A percentile compares a stretch with the other conserved stretches of the same genome.
These are phyloP conservation scores for Fonsecaea nubica DNA, from an alignment of 2,329 filamentous ascomycete species.

Conservation along the genomic window DNA sequence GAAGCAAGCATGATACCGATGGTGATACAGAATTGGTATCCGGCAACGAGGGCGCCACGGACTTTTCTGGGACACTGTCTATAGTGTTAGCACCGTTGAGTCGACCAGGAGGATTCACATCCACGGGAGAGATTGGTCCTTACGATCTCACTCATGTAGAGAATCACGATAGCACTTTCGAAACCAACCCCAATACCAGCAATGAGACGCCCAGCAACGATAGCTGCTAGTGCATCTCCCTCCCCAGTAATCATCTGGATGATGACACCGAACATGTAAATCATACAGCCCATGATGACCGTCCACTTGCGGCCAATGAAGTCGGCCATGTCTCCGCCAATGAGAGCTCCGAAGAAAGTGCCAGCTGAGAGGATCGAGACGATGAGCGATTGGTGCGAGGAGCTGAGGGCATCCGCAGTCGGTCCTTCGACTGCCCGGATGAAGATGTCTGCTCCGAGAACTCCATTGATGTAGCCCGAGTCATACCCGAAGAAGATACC, in stretches of 20 bases:
- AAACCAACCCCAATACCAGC: conserved; percentile 81
- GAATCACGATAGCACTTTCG: conserved; percentile 78
- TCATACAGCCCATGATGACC: conserved; percentile 70
- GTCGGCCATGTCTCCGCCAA: conserved; percentile 79
- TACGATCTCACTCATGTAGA: conserved; percentile 84
- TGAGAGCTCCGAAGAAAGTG: conserved; percentile 79
- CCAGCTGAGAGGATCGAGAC: conserved; percentile 77
- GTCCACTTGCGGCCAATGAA: conserved; percentile 74
- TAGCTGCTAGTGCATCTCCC: conserved; percentile 57
- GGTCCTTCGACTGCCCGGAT: conserved; percentile 48
- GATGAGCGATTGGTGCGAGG: conserved; percentile 65
- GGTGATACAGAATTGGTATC: conserved; percentile 84
- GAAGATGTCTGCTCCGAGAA: conserved; percentile 60
- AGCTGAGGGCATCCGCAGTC: conserved; percentile 48
- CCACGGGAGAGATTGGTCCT: conserved; percentile 10
- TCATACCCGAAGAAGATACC: conserved; percentile 62
- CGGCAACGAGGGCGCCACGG: conserved; percentile 77
- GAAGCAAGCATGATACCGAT: conserved; percentile 78
- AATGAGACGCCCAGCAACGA: conserved; percentile 75
- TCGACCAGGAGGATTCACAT: conserved; percentile 27
- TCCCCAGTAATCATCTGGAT: conserved; percentile 66
- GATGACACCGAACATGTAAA: conserved; percentile 73
- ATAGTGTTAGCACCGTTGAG: conserved; percentile 33
- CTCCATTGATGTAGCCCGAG: conserved; percentile 62
- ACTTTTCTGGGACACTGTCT: conserved; percentile 69